Base-by-base conservation (phyloP, 192 early-diverging fungal genomes). In the Fimicolochytrium jonesii region DNA sequence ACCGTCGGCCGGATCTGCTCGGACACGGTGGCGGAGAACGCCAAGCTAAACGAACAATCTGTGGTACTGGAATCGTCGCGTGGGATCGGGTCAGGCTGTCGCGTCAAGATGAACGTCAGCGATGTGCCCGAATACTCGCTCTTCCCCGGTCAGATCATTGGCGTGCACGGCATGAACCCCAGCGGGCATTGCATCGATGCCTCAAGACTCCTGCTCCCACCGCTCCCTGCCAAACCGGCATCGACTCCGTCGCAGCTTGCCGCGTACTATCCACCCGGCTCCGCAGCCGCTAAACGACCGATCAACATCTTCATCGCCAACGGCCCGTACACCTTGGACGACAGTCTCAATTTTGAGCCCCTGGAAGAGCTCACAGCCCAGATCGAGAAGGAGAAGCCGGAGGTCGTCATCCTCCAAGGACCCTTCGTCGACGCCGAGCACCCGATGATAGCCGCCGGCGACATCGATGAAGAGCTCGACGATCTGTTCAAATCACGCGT, bases 91-190 rank as follows among this genome's bases (percentile, higher is more conserved):
- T 76, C 76, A 42, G 93, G 92, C 0, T 59, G 68, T 3, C 82
- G 92, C 26, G 77, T 90, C 0, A 74, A 73, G 25, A 66, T 98
- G 44, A 78, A 87, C 49, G 45, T 82, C 9, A 71, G 76, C 1
- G 28, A 61, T 13, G 45, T 52, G n/a, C 46, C 51, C 18, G 64
- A 55, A n/a, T 89, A 82, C 64, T 67, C 81, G 33, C 76, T 98
- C 25, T 97, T 97, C 60, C 94, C 93, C 2, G 96, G 96, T 25
- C 94, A 95, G 67, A 71, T 94, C 43, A 76, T 93, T 23, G 91
- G 82, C 2, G 59, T 92, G 4, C 74, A 84, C 42, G 93, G 88
- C 2, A 78, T 62, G 72, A 92, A 81, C 55, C 44, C 60, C 29
- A 56, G 59, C 42, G 70, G 69, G 11, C 29, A 57, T 4, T 6